Evolutionary conservation across 73 alveolate species (phyloP).

Genomic region (Tetrahymena malaccensis): DNA sequence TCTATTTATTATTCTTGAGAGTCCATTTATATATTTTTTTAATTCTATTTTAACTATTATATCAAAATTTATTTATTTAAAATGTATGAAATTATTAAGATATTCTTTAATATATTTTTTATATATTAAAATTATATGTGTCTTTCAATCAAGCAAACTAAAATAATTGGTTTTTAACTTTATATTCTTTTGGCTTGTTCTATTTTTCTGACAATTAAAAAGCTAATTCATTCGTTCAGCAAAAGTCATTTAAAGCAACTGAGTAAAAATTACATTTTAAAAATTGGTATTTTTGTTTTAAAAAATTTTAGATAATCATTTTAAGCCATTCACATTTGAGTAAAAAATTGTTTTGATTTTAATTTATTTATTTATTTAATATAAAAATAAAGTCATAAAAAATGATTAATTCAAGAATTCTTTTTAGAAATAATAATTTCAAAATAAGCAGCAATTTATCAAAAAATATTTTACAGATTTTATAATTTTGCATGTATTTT

Average conservation of each 20-base stretch:
- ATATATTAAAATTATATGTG: not conserved
- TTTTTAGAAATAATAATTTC: too few species aligned
- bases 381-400: too few species aligned
- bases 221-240: not conserved
- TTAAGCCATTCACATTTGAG: too few species aligned
- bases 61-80: not conserved
- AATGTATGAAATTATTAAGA: not conserved
- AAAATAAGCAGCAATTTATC: too few species aligned
- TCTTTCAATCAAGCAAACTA: not conserved
- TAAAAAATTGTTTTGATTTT: too few species aligned
- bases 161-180: not conserved
- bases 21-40: not conserved
- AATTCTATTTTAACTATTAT: not conserved
- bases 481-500: too few species aligned
- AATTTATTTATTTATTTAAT: too few species aligned
- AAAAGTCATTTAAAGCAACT: not conserved
- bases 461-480: too few species aligned
- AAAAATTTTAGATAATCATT: too few species aligned
- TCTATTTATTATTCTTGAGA: not conserved
- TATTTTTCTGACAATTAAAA: not conserved
- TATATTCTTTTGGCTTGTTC: not conserved
- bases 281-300: not conserved
- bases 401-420: too few species aligned
- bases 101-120: not conserved
- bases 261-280: not conserved